Evolutionary conservation across 2,329 filamentous ascomycete species (phyloP).

Genomic region (Phialophora verrucosa): DNA sequence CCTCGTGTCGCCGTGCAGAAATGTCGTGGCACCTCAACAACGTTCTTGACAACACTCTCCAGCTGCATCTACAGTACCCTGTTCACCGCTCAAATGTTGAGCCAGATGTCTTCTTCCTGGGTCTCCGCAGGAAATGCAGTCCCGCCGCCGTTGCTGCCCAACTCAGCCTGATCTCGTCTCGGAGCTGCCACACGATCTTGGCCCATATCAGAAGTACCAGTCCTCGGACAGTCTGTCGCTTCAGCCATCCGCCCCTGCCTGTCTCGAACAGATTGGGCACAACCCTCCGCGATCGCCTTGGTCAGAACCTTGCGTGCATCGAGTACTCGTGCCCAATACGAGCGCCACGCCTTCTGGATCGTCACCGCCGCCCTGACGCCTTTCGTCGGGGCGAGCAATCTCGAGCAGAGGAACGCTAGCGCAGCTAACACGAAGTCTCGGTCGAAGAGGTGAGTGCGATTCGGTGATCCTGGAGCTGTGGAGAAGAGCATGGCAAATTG

Average conservation of each 20-base stretch:
- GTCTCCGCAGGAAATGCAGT: background rate
- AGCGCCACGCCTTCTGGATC: conserved; percentile 61
- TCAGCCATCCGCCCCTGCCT: background rate
- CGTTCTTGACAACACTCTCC: background rate
- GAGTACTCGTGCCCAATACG: conserved; percentile 29
- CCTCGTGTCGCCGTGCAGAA: background rate
- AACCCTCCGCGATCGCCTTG: conserved; percentile 50
- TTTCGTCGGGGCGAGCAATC: conserved; percentile 59
- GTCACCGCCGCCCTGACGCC: conserved; percentile 57
- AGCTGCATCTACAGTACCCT: background rate
- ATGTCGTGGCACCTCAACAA: conserved; percentile 3
- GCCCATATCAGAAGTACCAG: background rate
- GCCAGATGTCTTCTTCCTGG: conserved; percentile 33
- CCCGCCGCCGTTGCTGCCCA: background rate
- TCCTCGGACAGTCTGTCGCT: background rate
- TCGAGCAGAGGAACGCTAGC: conserved; percentile 65
- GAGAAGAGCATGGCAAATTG: conserved; percentile 38
- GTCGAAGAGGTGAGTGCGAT: conserved; percentile 54
- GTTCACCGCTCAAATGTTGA: conserved; percentile 27
- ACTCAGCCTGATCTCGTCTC: background rate
- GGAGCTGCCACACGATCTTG: background rate
- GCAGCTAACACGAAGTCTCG: conserved; percentile 61
- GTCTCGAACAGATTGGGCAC: conserved; percentile 23
- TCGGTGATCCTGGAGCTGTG: background rate
- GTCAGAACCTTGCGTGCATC: conserved; percentile 43